Evolutionary conservation across 176 grass and related monocot species (phyloP), one percentile per base, ranked within the genome.

Genomic region (Rhynchospora pubera): DNA sequence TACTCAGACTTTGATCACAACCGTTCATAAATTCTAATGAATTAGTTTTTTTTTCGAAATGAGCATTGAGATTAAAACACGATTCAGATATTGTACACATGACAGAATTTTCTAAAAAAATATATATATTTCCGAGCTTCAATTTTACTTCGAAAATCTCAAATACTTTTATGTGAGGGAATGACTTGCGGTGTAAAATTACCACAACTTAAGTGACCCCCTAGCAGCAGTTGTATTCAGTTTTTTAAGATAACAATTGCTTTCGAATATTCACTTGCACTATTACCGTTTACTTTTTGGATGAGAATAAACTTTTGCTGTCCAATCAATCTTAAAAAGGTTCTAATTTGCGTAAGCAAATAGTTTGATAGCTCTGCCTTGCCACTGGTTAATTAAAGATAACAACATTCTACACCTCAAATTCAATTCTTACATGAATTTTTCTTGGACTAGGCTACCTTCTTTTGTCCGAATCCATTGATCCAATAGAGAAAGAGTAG

Each of bases 261-360:
- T 26, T 52, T 74, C 4, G 14, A 51, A 6, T 2, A 52, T 51
- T 69, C 14, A 45, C 16, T 51, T 74, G 34, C 30, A 67, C 13
- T 50, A n/a, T 73, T 73, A 73, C 55, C 76, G 5, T 46, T 26
- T 80, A 22, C 57, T 65, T 81, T 64, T 62, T 8, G n/a, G 22
- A 81, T 65, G 43, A 57, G 12, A 32, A 76, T 76, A 75, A 53
- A 76, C 23, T 55, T 55, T 76, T 5, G 72, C 42, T 16, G 79
- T 64, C 11, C 32, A 48, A 48, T 66, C 60, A 65, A 82, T 81
- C n/a, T 52, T 52, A 6, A 82, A 82, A 65, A 52, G 42, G 23
- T 16, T 82, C 21, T 39, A 50, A 64, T 82, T 81, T 82, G 61
- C 15, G 57, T 23, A 26, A 81, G 61, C 34, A 61, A 16, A 15